A percentile compares a stretch with the other conserved stretches of the same genome.
Evolutionary conservation across 2,329 filamentous ascomycete species (phyloP).

Genomic region (Sordariomycetes sp.): DNA sequence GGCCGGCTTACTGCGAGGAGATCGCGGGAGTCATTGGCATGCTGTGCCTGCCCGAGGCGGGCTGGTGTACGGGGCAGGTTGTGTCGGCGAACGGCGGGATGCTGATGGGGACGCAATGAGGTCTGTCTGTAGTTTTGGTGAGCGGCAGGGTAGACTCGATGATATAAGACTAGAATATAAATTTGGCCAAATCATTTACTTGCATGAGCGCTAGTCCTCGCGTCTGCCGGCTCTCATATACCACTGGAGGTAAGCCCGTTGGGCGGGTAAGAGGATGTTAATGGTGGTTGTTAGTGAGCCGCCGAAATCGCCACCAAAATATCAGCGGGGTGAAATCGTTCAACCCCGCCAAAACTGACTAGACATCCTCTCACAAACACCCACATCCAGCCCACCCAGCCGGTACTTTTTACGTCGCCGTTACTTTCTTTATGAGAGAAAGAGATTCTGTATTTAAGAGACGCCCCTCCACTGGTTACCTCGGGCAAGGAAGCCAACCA

Average conservation of each 20-base stretch:
- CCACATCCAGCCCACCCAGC: not conserved
- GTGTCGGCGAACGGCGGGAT: conserved; percentile 75
- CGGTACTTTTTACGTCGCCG: not conserved
- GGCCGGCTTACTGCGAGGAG: conserved; percentile 11
- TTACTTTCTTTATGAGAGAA: not conserved
- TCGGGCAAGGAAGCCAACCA: conserved; percentile 6
- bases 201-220: not conserved
- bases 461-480: not conserved
- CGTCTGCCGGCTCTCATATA: not conserved
- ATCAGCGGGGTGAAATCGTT: not conserved
- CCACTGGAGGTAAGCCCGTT: too few relatives aligned
- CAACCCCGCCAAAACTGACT: not conserved
- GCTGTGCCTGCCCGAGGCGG: conserved; percentile 49
- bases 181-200: not conserved
- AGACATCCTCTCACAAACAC: not conserved
- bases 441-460: not conserved
- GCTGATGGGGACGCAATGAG: conserved; percentile 23
- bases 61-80: conserved; percentile 70
- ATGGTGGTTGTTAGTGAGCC: not conserved
- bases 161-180: not conserved
- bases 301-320: not conserved
- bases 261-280: not conserved
- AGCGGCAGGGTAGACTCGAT: not conserved
- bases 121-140: not conserved
- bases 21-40: conserved; percentile 11